A percentile compares a stretch with the other conserved stretches of the same genome.
Conservation (phyloP, 805 yeast genomes). For the Yarrowia divulgata region DNA sequence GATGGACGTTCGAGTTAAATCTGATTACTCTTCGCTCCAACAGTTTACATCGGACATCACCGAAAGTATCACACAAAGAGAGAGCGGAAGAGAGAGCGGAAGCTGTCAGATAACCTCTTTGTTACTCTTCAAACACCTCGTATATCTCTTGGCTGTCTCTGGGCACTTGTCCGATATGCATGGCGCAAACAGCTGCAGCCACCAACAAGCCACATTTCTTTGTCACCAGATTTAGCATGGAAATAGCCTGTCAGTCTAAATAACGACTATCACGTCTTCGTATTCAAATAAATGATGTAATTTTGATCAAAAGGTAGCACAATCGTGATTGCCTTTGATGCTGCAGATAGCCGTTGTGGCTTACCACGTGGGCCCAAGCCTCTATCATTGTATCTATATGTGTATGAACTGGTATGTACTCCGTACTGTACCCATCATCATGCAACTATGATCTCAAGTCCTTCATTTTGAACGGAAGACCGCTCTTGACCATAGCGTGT, state of each 20-base stretch:
- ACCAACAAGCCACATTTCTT: slow-evolving; percentile 11
- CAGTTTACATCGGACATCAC: too few relatives aligned
- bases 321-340: too few relatives aligned
- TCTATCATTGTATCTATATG: slow-evolving; percentile 5
- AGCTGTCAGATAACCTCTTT: neutral
- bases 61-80: too few relatives aligned
- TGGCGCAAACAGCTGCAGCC: neutral
- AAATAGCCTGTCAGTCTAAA: slow-evolving; percentile 7
- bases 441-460: slow-evolving; percentile 55
- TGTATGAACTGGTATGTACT: neutral
- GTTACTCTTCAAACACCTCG: neutral
- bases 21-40: too few relatives aligned
- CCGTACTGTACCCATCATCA: too few relatives aligned
- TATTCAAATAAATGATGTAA: neutral
- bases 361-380: neutral
- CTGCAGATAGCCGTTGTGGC: neutral
- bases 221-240: neutral
- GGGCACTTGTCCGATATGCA: neutral
- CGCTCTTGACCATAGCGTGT: slow-evolving; percentile 58
- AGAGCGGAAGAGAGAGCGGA: too few relatives aligned
- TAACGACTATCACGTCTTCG: neutral
- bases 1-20: too few relatives aligned
- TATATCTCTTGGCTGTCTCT: slow-evolving; percentile 13
- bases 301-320: neutral
- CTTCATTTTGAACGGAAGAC: slow-evolving; percentile 57